phyloP scores from a whole-genome alignment of 306 rosid genomes.

The Cotoneaster glaucophyllus region DNA sequence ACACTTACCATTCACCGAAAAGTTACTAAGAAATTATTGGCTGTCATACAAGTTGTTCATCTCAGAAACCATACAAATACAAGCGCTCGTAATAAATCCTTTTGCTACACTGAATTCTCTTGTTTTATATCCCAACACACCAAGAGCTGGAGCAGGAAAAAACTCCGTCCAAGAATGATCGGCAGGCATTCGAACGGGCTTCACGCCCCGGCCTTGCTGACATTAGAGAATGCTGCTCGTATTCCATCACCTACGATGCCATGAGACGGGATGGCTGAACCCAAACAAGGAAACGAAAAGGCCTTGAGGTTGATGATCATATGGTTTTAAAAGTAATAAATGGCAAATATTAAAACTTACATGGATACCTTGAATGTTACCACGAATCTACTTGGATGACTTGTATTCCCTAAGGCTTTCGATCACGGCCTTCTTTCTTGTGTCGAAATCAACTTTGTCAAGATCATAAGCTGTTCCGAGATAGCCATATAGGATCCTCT shows the following conservation, averaged over 20 bases:
- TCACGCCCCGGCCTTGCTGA: neutral
- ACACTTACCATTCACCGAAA: neutral
- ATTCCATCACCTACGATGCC: slow-evolving; percentile 18
- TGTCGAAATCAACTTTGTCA: slow-evolving; percentile 82
- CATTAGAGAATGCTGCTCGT: slow-evolving; percentile 1
- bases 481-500: slow-evolving; percentile 80
- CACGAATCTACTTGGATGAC: slow-evolving; percentile 33
- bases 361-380: slow-evolving; percentile 23
- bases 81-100: neutral
- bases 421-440: slow-evolving; percentile 67
- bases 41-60: neutral
- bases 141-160: slow-evolving; percentile 2
- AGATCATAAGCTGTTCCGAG: slow-evolving; percentile 83
- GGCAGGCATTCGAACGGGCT: slow-evolving; percentile 2
- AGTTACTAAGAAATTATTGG: neutral
- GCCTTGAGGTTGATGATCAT: neutral
- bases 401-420: slow-evolving; percentile 74
- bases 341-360: neutral
- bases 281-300: neutral
- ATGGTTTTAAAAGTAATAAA: neutral
- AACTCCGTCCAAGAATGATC: neutral
- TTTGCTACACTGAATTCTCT: neutral
- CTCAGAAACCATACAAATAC: neutral
- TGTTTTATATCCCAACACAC: neutral
- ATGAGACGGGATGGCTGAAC: neutral